phyloP scores from a whole-genome alignment of 1,284 basidiomycete species.

The Anthracocystis panici-leucophaei region DNA sequence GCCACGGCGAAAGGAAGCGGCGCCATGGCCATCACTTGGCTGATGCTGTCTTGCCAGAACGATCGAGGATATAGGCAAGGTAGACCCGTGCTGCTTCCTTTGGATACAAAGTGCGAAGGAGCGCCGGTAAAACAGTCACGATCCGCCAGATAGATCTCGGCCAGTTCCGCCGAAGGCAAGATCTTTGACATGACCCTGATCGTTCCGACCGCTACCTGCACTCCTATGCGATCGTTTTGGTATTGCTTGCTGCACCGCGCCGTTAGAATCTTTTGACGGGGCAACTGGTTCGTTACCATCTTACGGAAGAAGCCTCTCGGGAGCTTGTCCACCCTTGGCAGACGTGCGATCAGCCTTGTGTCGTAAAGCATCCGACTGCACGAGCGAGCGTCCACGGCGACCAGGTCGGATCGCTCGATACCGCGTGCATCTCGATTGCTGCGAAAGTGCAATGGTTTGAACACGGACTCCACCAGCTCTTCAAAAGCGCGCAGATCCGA shows the following conservation, averaged over 20 bases:
- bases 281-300: constrained; percentile 25
- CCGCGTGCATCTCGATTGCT: constrained; percentile 27
- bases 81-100: constrained; percentile 36
- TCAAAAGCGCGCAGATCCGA: constrained; percentile 39
- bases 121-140: constrained; percentile 33
- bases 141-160: constrained; percentile 36
- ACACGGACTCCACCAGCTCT: constrained; percentile 41
- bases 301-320: constrained; percentile 35
- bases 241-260: constrained; percentile 46
- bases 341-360: constrained; percentile 19
- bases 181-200: constrained; percentile 19
- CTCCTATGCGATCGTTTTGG: constrained; percentile 38
- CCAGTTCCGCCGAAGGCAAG: constrained; percentile 26
- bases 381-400: constrained; percentile 25
- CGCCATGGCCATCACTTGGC: constrained; percentile 7
- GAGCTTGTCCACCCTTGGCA: constrained; percentile 30
- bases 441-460: constrained; percentile 46
- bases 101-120: constrained; percentile 34
- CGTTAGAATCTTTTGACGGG: constrained; percentile 22
- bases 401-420: constrained; percentile 34
- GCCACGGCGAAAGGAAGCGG: constrained; percentile 42
- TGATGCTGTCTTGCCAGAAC: constrained; percentile 33
- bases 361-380: constrained; percentile 40
- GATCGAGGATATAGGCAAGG: constrained; percentile 43
- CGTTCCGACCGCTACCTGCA: constrained; percentile 20